Evolutionary conservation across 179 eudicot genomes (phyloP), one percentile per base, ranked within the genome.

Genomic region (Patellifolia procumbens): DNA sequence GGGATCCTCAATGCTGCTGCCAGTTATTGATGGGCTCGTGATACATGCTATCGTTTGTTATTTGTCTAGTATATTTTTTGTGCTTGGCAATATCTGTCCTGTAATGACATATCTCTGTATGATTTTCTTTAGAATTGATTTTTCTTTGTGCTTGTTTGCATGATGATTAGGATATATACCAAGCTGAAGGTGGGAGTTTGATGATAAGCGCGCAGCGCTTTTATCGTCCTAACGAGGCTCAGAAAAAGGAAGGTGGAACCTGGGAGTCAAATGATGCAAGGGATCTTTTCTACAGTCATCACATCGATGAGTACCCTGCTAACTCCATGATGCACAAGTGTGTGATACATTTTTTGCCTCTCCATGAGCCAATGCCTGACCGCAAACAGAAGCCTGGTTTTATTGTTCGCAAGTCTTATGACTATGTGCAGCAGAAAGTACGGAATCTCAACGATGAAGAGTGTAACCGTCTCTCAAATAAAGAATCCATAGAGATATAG

Each of bases 311-410:
- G 42, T 1, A 74, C 32, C 55, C 74, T n/a, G 76, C 79, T 53
- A 24, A 4, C 5, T 16, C 34, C 2, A 79, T 78, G 55, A 82
- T 82, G 85, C 85, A 82, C 73, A 74, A 59, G 79, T 82, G 85
- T 17, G 39, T 78, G 26, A 70, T 82, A 74, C 81, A 82, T 70
- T 20, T 82, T 34, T 65, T 82, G 71, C 81, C 85, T 2, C 58
- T 13, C 13, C 48, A 66, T 48, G 74, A 70, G 74, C 70, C 76
- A 19, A 7, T 70, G 39, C 85, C 79, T 64, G 68, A 70, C 5
- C 76, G 85, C 43, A 78, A 74, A 63, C 46, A 56, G 39, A 29
- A 64, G 13, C 81, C 85, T 1, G 85, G 85, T 37, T 78, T 82
- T 15, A 48, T 82, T 8, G 79, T 82, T 12, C 62, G 49, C 60